Evolutionary conservation across 2,329 filamentous ascomycete species (phyloP).

Genomic region (Cladosporium sp.): DNA sequence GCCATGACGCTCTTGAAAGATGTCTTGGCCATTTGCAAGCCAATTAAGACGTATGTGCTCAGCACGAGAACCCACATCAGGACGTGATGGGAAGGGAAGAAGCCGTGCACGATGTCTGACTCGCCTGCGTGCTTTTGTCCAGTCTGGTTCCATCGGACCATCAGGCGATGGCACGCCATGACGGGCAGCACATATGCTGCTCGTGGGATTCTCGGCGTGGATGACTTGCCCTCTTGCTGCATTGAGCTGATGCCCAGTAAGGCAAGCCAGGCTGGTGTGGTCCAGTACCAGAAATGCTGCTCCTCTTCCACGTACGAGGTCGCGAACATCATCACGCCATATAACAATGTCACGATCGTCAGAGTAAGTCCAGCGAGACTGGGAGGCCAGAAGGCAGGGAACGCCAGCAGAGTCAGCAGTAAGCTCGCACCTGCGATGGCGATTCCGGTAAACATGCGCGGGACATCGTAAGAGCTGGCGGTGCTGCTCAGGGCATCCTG

Average conservation of each 20-base stretch:
- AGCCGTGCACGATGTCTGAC: constrained; percentile 73
- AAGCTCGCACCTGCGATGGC: constrained; percentile 39
- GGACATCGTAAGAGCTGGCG: constrained; percentile 84
- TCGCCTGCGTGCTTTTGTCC: constrained; percentile 94
- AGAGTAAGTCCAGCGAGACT: constrained; percentile 45
- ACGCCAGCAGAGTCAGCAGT: constrained; percentile 30
- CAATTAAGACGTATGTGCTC: constrained; percentile 61
- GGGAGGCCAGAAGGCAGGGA: constrained; percentile 26
- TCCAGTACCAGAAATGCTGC: constrained; percentile 98
- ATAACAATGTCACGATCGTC: constrained; percentile 41
- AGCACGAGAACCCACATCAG: constrained; percentile 72
- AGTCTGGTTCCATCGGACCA: constrained; percentile 89
- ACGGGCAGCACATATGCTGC: constrained; percentile 30
- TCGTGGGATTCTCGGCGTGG: not conserved
- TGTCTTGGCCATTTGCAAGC: constrained; percentile 38
- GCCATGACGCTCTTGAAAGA: constrained; percentile 26
- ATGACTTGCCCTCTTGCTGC: constrained; percentile 5
- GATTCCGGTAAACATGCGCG: constrained; percentile 51
- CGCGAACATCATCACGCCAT: constrained; percentile 91
- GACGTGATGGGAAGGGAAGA: constrained; percentile 59
- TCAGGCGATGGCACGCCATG: constrained; percentile 59
- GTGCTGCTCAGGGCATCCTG: constrained; percentile 81
- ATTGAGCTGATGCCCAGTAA: constrained; percentile 26
- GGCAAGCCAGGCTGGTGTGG: constrained; percentile 61
- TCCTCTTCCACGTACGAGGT: constrained; percentile 98